phyloP scores from a whole-genome alignment of 768 basidiomycete species.

The Boletus reticuloceps region DNA sequence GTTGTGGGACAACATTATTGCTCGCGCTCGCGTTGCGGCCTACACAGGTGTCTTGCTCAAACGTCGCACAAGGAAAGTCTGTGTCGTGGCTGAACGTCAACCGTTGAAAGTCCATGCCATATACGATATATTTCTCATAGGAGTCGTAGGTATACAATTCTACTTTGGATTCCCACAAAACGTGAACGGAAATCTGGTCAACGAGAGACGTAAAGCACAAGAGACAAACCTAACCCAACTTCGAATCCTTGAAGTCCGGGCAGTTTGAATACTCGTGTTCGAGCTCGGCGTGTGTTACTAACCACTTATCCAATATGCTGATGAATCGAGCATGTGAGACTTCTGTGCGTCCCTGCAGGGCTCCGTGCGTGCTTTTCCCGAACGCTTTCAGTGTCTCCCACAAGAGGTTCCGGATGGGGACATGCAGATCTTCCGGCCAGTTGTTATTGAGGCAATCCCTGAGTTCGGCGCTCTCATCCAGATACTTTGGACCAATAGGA shows the following conservation, averaged over 20 bases:
- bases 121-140: no score
- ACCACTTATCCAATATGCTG: not conserved
- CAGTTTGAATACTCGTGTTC: slow-evolving; percentile 3
- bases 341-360: not conserved
- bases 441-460: not conserved
- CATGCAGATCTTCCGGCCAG: not conserved
- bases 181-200: no score
- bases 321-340: not conserved
- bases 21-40: no score
- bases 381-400: not conserved
- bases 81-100: no score
- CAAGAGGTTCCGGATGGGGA: not conserved
- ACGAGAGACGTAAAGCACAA: no score
- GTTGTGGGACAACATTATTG: no score
- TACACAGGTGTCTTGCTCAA: no score
- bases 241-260: not conserved
- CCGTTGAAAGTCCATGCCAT: no score
- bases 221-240: no score
- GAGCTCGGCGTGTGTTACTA: not conserved
- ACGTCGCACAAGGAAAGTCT: no score
- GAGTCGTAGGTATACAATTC: no score
- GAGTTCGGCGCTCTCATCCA: not conserved
- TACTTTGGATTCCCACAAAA: no score
- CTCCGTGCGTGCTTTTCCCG: not conserved
- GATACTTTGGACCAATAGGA: not conserved